These are phyloP conservation scores for Debaryomyces psychrophilus DNA, from an alignment of 1,139 yeast genomes.

Conservation along the genomic window DNA sequence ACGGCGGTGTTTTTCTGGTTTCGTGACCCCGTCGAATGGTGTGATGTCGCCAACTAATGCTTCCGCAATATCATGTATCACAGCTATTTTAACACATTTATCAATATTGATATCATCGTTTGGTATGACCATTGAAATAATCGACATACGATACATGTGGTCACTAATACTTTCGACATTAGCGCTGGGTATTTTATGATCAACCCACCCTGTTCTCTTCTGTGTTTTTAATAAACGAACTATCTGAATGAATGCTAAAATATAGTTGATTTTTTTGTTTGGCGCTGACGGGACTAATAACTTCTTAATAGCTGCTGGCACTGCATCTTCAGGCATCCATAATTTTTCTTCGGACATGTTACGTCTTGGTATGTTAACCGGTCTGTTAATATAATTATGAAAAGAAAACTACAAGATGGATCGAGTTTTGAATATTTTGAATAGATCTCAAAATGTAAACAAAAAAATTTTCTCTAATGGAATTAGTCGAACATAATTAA, in stretches of 20 bases:
- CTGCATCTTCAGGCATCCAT: slow-evolving; percentile 64
- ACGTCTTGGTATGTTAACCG: neutral
- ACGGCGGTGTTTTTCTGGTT: slow-evolving; percentile 74
- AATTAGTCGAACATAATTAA: neutral
- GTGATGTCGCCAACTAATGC: slow-evolving; percentile 93
- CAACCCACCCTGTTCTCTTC: slow-evolving; percentile 93
- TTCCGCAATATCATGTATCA: slow-evolving; percentile 95
- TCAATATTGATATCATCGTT: slow-evolving; percentile 33
- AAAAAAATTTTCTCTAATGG: slow-evolving; percentile 3
- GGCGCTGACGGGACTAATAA: slow-evolving; percentile 36
- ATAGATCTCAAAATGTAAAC: slow-evolving; percentile 7
- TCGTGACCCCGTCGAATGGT: slow-evolving; percentile 75
- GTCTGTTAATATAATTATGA: neutral
- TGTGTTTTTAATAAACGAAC: slow-evolving; percentile 76
- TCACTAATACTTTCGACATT: slow-evolving; percentile 79
- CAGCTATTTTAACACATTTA: slow-evolving; percentile 83
- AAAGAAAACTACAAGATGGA: neutral
- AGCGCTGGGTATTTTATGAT: slow-evolving; percentile 58
- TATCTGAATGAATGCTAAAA: slow-evolving; percentile 75
- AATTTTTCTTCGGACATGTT: slow-evolving; percentile 11
- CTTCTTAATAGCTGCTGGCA: slow-evolving; percentile 54
- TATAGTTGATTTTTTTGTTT: slow-evolving; percentile 44
- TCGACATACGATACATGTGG: slow-evolving; percentile 96
- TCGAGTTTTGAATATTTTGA: neutral
- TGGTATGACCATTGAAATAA: slow-evolving; percentile 76